phyloP scores from a whole-genome alignment of 148 eudicot genomes.

The Diospyros kaki region DNA sequence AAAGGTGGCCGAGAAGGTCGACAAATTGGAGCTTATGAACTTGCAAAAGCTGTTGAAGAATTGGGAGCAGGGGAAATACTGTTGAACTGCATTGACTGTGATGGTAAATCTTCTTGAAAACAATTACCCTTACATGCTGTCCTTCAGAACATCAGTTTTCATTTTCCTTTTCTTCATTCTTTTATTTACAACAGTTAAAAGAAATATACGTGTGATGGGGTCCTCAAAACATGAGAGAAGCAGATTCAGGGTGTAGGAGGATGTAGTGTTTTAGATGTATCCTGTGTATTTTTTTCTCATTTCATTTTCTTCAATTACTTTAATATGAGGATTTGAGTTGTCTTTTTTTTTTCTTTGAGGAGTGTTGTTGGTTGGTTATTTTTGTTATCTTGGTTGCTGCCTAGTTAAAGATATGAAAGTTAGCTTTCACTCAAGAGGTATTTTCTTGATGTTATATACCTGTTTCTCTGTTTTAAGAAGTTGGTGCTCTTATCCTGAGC shows the following conservation, averaged over 20 bases:
- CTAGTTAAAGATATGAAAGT: neutral
- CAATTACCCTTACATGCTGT: neutral
- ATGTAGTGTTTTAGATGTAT: too few relatives aligned
- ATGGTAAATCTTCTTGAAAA: conserved; percentile 47
- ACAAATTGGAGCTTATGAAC: conserved; percentile 96
- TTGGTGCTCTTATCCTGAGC: neutral
- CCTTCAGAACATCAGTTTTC: neutral
- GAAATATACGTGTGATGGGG: too few relatives aligned
- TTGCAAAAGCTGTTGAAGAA: conserved; percentile 96
- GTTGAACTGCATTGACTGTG: conserved; percentile 94
- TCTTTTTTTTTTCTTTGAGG: neutral
- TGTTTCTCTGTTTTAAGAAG: neutral
- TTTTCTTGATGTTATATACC: neutral
- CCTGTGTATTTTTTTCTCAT: too few relatives aligned
- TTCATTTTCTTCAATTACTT: too few relatives aligned
- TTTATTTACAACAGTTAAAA: neutral
- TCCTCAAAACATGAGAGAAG: too few relatives aligned
- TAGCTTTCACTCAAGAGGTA: too few relatives aligned
- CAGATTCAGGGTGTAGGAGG: too few relatives aligned
- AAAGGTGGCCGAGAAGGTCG: conserved; percentile 97
- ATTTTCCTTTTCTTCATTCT: neutral
- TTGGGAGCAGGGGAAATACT: conserved; percentile 98
- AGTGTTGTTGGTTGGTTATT: neutral
- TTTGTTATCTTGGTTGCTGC: neutral
- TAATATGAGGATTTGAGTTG: too few relatives aligned